phyloP scores from a whole-genome alignment of 2,329 filamentous ascomycete genomes.

The Pseudogymnoascus sp. region DNA sequence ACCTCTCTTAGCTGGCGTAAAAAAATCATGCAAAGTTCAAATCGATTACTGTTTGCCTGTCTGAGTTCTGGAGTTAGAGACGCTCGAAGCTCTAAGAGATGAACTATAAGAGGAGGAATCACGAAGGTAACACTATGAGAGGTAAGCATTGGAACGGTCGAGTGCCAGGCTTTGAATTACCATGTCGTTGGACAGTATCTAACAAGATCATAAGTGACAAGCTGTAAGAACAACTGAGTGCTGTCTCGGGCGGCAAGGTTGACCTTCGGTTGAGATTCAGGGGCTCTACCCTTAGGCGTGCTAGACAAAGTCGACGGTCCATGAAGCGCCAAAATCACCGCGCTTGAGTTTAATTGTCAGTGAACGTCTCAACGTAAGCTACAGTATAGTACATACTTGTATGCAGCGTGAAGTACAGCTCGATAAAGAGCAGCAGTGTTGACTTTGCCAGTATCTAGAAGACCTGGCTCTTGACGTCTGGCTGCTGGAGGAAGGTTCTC shows the following conservation, averaged over 20 bases:
- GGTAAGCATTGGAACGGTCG: background rate
- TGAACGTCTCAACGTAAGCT: background rate
- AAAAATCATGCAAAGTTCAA: slow-evolving; percentile 17
- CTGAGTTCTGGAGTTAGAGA: background rate
- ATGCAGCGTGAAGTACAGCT: background rate
- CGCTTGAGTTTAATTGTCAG: background rate
- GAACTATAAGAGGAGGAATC: slow-evolving; percentile 17
- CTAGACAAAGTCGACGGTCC: background rate
- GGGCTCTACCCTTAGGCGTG: background rate
- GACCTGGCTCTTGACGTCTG: background rate
- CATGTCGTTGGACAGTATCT: slow-evolving; percentile 18
- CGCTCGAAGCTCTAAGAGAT: slow-evolving; percentile 14
- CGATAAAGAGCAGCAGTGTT: slow-evolving; percentile 5
- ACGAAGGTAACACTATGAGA: slow-evolving; percentile 16
- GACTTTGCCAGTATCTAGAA: background rate
- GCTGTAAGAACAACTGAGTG: slow-evolving; percentile 13
- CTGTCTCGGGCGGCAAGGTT: slow-evolving; percentile 16
- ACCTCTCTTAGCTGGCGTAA: slow-evolving; percentile 17
- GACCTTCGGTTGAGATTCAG: slow-evolving; percentile 10
- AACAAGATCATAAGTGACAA: slow-evolving; percentile 15
- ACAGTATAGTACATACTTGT: slow-evolving; percentile 1
- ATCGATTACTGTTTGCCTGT: slow-evolving; percentile 9
- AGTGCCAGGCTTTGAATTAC: slow-evolving; percentile 3
- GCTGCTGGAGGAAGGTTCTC: slow-evolving; percentile 4
- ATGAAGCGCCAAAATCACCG: slow-evolving; percentile 3